Evolutionary conservation across 2,329 filamentous ascomycete genomes (phyloP), one percentile per base, ranked within the genome.

Genomic region (Ophiostoma novo-ulmi): DNA sequence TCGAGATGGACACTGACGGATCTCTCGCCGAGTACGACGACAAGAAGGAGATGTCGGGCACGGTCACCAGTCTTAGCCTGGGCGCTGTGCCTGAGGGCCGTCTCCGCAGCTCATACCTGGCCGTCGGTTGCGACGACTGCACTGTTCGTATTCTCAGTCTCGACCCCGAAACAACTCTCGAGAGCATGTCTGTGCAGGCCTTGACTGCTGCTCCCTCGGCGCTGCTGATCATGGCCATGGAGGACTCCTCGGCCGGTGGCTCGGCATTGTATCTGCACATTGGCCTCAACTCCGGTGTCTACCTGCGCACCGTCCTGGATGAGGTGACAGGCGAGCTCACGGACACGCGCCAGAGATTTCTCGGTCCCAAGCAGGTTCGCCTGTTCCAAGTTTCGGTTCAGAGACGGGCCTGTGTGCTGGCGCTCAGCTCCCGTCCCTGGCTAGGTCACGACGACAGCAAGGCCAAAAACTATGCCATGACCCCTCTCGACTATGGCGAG

Each of bases 291-390:
- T 98, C 94, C 39, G 95, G 96, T 70, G 93, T 99, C 13, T 99
- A 99, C 78, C 87, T 99, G 35, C 89, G 96, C 64, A 98, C 95
- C 0, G 92, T 97, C 6, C 83, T 99, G 20, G 95, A 99, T 76
- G 96, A 98, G 77, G 88, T 97, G 58, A 98, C 94, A 3, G 96
- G 96, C 71, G 95, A 99, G 78, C 85, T 99, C 48, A 96, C 94
- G 1, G 94, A 99, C 78, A 98, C 94, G 0, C 87, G 95, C 65
- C 95, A 95, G 72, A 93, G 96, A 71, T 99, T 99, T 80, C 84
- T 99, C 10, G 96, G 96, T 0, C 91, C 94, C 0, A 95, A 95
- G 75, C 88, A 92, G 38, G 94, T 97, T 63, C 93, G 92, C 75
- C 85, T 99, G 2, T 97, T 97, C 79, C 89, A 91, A 74, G 93